Conservation (phyloP, 164 flowering plant genomes). For the Vitis cinerea region DNA sequence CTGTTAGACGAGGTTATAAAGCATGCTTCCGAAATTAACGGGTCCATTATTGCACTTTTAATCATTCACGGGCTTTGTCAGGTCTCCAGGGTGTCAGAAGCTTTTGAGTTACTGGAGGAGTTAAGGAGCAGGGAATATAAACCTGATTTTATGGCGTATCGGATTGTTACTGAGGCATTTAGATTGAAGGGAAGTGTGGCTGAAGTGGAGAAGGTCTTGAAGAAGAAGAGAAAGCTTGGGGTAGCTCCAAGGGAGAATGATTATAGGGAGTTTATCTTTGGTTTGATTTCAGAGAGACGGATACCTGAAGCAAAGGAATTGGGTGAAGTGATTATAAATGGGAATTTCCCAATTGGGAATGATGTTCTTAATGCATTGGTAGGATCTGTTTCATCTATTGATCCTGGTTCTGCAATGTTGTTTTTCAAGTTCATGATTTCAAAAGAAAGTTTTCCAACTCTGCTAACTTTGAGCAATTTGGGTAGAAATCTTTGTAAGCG, state of each 20-base stretch:
- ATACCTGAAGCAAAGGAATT: conserved; percentile 70
- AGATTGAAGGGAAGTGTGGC: conserved; percentile 32
- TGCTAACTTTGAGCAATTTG: conserved; percentile 62
- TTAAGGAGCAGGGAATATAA: conserved; percentile 69
- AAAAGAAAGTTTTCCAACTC: conserved; percentile 56
- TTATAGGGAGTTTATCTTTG: conserved; percentile 61
- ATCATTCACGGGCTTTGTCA: conserved; percentile 74
- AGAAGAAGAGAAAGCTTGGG: conserved; percentile 84
- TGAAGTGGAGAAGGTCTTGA: conserved; percentile 59
- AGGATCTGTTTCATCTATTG: conserved; percentile 59
- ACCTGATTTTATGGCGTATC: conserved; percentile 93
- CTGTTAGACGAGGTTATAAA: conserved; percentile 51
- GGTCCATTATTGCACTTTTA: conserved; percentile 70
- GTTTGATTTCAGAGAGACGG: conserved; percentile 54
- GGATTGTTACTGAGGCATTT: conserved; percentile 69
- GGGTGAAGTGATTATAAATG: conserved; percentile 64
- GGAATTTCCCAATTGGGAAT: conserved; percentile 75
- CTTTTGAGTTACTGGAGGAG: conserved; percentile 55
- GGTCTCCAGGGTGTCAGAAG: conserved; percentile 48
- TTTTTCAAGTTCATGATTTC: conserved; percentile 60
- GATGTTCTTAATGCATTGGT: conserved; percentile 73
- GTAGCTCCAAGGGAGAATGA: conserved; percentile 83
- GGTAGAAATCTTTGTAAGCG: conserved; percentile 60
- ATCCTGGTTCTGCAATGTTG: conserved; percentile 49
- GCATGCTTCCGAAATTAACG: conserved; percentile 39